Evolutionary conservation across 2,329 filamentous ascomycete species (phyloP), one percentile per base, ranked within the genome.

Genomic region (Nectriaceae sp.): DNA sequence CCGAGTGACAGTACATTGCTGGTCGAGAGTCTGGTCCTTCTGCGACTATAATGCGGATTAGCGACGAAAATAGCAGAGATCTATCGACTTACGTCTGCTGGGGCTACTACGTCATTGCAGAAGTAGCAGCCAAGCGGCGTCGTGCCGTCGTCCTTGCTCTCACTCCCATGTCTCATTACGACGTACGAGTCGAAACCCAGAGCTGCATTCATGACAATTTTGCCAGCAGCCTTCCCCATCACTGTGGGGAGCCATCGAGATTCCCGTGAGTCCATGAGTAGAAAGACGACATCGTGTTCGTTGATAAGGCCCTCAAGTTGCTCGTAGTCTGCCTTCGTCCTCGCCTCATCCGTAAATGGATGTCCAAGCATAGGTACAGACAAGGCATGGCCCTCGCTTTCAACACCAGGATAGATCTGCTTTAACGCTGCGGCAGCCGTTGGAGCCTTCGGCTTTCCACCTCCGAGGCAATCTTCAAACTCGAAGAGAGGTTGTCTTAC

Each of bases 251-350:
- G 76, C 94, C 94, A 99, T 56, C 94, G 80, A 40, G 90, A 94
- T 71, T 99, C 94, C 53, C 94, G 79, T 10, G 91, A 96, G 62
- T 97, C 93, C 90, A 97, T 96, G 4, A 99, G 80, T n/a, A 99
- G 76, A 66, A 99, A 99, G 21, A 99, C 85, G 16, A 82, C 92
- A 65, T 99, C 94, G 63, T 99, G 94, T 21, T 86, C 82, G 41
- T 90, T 80, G 46, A 99, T 86, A 13, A 99, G 75, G 41, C 77
- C 70, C 61, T 88, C 80, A 4, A 99, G 74, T 53, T 82, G 84
- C 48, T 90, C 84, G 61, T 89, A 96, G 42, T 97, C 89, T 5
- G 71, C 73, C 56, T 84, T 85, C 1, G 86, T 85, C 65, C 83
- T 87, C 2, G 74, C 71, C 63, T 87, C 83, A 55, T 97, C 87